These are phyloP conservation scores for Agaricus sinodeliciosus DNA, from an alignment of 768 basidiomycete species.

Conservation along the genomic window DNA sequence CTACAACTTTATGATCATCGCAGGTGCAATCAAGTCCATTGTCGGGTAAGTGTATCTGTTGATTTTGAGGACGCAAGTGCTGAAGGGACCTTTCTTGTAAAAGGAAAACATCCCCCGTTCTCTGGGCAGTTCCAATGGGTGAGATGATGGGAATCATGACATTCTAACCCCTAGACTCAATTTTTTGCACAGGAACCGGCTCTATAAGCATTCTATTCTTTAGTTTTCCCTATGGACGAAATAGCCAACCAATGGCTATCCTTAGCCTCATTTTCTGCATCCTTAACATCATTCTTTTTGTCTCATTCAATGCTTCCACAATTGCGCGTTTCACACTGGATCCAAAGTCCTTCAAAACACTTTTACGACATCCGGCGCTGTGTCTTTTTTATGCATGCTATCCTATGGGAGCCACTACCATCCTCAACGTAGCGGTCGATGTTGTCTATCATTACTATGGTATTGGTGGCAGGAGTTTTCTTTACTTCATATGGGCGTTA, in stretches of 20 bases:
- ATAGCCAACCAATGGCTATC: conserved; percentile 31
- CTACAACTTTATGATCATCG: background rate
- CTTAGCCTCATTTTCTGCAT: conserved; percentile 45
- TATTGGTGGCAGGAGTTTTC: conserved; percentile 45
- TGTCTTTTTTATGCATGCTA: conserved; percentile 39
- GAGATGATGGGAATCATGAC: conserved; percentile 4
- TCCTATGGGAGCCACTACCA: conserved; percentile 57
- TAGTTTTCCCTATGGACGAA: conserved; percentile 47
- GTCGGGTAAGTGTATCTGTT: conserved; percentile 1
- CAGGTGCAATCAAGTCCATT: conserved; percentile 1
- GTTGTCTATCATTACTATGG: conserved; percentile 36
- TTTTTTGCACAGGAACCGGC: conserved; percentile 31
- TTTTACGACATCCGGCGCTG: conserved; percentile 40
- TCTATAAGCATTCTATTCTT: conserved; percentile 49
- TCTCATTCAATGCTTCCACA: conserved; percentile 38
- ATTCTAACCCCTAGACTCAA: background rate
- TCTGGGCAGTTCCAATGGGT: conserved; percentile 43
- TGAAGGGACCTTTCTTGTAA: conserved; percentile 11
- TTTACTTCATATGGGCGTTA: conserved; percentile 51
- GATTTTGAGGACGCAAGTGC: background rate
- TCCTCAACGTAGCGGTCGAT: conserved; percentile 44
- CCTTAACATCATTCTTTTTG: conserved; percentile 50
- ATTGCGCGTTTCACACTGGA: conserved; percentile 46
- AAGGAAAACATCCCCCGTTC: conserved; percentile 34
- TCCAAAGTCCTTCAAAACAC: conserved; percentile 33